Conservation (phyloP, 345 rosid species). For the Rhodamnia argentea region DNA sequence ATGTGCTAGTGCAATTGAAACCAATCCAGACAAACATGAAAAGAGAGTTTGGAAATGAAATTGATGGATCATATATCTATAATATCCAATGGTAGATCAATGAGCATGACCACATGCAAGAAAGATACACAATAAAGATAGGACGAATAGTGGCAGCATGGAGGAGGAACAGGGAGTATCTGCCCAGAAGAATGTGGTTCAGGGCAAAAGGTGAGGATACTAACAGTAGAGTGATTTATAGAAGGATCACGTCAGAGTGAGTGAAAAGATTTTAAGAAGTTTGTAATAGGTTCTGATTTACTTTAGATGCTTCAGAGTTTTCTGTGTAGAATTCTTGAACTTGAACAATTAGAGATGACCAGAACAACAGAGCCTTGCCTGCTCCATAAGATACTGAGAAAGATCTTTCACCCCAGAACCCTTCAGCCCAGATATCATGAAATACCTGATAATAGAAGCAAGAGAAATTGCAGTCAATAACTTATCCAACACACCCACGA, state of each 20-base stretch:
- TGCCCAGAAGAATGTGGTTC: background rate
- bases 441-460: constrained; percentile 30
- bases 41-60: background rate
- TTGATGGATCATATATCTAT: background rate
- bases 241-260: background rate
- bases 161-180: background rate
- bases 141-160: background rate
- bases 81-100: background rate
- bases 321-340: background rate
- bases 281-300: background rate
- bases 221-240: background rate
- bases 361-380: constrained; percentile 23
- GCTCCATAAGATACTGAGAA: constrained; percentile 53
- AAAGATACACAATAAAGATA: background rate
- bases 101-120: background rate
- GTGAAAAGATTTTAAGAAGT: background rate
- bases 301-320: background rate
- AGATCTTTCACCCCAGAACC: constrained; percentile 82
- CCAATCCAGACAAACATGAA: background rate
- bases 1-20: background rate
- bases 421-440: constrained; percentile 81
- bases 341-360: background rate
- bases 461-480: background rate
- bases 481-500: background rate
- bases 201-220: background rate